phyloP scores from a whole-genome alignment of 1,139 yeast genomes.

The Taphrina confusa region DNA sequence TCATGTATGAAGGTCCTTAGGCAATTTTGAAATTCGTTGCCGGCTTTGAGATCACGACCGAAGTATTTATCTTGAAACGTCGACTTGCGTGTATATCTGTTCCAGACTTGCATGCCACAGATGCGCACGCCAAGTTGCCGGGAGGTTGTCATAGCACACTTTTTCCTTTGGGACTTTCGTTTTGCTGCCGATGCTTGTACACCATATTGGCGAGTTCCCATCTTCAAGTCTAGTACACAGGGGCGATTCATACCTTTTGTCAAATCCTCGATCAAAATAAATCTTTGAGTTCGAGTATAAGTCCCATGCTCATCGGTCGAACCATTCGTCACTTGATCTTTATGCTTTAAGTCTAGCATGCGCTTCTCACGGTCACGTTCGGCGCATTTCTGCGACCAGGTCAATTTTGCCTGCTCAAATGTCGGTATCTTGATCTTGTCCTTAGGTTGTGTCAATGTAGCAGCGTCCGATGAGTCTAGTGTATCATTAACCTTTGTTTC shows the following conservation, averaged over 20 bases:
- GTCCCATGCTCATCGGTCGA: conserved; percentile 2
- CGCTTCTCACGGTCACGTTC: conserved; percentile 34
- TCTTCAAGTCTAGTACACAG: conserved; percentile 89
- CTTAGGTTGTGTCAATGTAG: too few relatives aligned
- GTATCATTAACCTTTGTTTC: too few relatives aligned
- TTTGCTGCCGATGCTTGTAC: conserved; percentile 77
- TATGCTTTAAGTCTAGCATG: conserved; percentile 6
- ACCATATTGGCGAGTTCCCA: conserved; percentile 99
- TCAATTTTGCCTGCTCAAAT: conserved; percentile 32
- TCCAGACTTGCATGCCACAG: conserved; percentile 93
- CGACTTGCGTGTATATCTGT: conserved; percentile 52
- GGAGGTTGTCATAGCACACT: conserved; percentile 81
- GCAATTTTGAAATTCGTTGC: conserved; percentile 73
- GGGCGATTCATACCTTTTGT: conserved; percentile 81
- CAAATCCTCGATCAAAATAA: conserved; percentile 86
- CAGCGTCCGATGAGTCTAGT: too few relatives aligned
- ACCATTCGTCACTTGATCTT: background rate
- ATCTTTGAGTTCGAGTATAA: conserved; percentile 62
- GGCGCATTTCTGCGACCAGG: conserved; percentile 33
- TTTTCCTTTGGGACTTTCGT: conserved; percentile 74
- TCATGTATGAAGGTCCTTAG: conserved; percentile 77
- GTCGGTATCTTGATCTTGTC: conserved; percentile 24
- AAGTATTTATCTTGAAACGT: conserved; percentile 84
- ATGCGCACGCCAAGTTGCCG: conserved; percentile 82
- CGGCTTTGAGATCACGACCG: conserved; percentile 77